Conservation (phyloP, 2,329 filamentous ascomycete species). For the Arthrobotrys sphaeroides region DNA sequence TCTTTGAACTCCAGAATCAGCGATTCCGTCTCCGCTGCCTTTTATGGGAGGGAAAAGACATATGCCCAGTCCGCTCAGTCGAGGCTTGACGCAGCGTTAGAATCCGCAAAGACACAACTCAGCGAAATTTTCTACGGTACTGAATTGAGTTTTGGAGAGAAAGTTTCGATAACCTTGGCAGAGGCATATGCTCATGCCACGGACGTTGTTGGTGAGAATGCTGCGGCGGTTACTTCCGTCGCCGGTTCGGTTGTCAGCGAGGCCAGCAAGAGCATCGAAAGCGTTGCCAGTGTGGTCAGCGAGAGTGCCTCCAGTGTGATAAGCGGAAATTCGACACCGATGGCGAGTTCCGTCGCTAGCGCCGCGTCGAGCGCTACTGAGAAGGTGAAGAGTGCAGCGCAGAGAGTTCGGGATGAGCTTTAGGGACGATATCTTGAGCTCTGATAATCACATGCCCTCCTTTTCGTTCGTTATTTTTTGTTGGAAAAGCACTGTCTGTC, state of each 20-base stretch:
- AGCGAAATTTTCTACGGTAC: conserved; percentile 53
- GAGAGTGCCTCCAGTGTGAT: conserved; percentile 47
- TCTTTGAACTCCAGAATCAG: conserved; percentile 42
- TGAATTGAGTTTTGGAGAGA: conserved; percentile 44
- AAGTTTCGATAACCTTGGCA: conserved; percentile 49
- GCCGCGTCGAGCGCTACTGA: conserved; percentile 61
- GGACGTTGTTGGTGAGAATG: conserved; percentile 33
- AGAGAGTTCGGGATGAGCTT: conserved; percentile 56
- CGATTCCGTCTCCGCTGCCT: conserved; percentile 31
- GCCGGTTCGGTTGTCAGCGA: conserved; percentile 33
- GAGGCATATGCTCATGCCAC: conserved; percentile 45
- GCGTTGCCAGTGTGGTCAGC: conserved; percentile 32
- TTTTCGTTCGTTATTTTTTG: neutral
- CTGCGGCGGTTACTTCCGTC: conserved; percentile 26
- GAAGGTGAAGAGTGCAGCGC: conserved; percentile 57
- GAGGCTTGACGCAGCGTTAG: conserved; percentile 48
- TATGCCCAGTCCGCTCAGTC: conserved; percentile 36
- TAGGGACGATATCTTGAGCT: conserved; percentile 43
- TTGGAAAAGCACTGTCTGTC: conserved; percentile 3
- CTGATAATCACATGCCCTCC: neutral
- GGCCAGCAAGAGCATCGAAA: conserved; percentile 38
- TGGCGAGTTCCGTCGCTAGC: conserved; percentile 52
- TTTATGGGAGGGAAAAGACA: conserved; percentile 46
- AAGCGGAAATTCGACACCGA: conserved; percentile 36
- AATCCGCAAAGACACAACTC: conserved; percentile 55